Base-by-base conservation (phyloP, 768 basidiomycete genomes). In the Nevesoporus exiguus region DNA sequence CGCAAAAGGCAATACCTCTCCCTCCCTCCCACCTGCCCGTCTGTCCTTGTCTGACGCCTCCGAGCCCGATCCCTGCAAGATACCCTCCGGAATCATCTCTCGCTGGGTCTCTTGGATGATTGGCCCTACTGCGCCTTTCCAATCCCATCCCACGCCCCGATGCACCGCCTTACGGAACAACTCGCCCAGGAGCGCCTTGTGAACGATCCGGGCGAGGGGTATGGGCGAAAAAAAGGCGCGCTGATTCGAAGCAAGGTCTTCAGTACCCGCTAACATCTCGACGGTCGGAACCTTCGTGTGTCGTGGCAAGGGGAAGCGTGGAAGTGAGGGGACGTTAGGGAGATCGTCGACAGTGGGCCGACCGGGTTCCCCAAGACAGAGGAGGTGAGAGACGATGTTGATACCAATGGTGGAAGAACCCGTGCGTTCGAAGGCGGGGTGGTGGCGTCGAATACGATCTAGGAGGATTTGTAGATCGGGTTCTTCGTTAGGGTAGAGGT, bases 201-300 rank as follows among this genome's bases (percentile, higher is more conserved):
- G 36, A 2, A 71, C 10, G 33, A 71, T 53, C 15, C 69, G 62
- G 2, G 51, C 64, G 0, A 69, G 54, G 2, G 64, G 69, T 0
- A 56, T 24, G 21, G 56, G 55, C 0, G 67, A 64, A 43, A 64
- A 71, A 13, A 52, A 51, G 5, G 24, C 7, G 15, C 41, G 54
- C 3, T 36, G 19, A 15, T 14, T 29, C 17, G 46, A 15, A 1
- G 46, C 1, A 17, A 27, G 10, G 1, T 31, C 21, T 3, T 59
- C 41, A 11, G 40, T 30, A 5, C 66, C 61, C 2, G 59, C 54
- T 42, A 70, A 40, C 58, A 64, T 60, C 27, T 34, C 47, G 7
- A 45, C 45, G 2, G 60, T 64, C 14, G 67, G 65, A 8, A 53
- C 39, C 5, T 15, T 56, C n/a, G 40, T 7, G 3, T 22, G 45